Base-by-base conservation (phyloP, 257 asterid species). In the Fraxinus pennsylvanica region DNA sequence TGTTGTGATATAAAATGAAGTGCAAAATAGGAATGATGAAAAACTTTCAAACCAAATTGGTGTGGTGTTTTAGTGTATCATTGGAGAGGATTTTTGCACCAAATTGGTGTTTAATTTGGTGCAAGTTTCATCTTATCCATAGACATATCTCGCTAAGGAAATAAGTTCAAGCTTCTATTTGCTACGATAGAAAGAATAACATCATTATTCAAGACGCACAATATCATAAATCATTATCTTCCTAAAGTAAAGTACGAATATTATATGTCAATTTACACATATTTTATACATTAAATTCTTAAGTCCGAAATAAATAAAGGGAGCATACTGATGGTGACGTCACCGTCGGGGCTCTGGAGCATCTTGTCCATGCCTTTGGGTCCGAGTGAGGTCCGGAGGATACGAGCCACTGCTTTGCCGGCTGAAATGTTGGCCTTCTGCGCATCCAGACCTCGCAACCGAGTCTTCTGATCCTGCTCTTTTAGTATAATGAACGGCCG, bases 281-380 rank as follows among this genome's bases (percentile, higher is more conserved):
- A 3, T 57, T 6, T 3, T 57, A 50, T n/a, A 17, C 27, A 57
- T 1, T 9, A 25, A 61, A 27, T 63, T 63, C 4, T 3, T 10
- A 17, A 63, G 35, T 27, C 9, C 6, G 17, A 22, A 63, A 2
- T 32, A 12, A 63, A 63, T 9, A 19, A 63, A 35, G 29, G 9
- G 52, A 19, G 43, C 88, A 74, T 86, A 95, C 99, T 88, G 83
- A 95, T 95, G 52, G 97, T 93, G 76, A 95, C 90, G 47, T 95
- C 99, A 76, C 99, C 99, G 81, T 95, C 99, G 41, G 99, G 98
- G 87, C 98, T 87, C 87, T 95, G 99, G 30, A 95, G 96, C 84
- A 95, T 95, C 86, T 95, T 95, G 79, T 95, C 99, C 99, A 95
- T 93, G 88, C 99, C 99, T 81, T 92, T 95, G 29, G 99, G 98